Evolutionary conservation across 306 rosid genomes (phyloP), one percentile per base, ranked within the genome.

Genomic region (Citrullus mucosospermus): DNA sequence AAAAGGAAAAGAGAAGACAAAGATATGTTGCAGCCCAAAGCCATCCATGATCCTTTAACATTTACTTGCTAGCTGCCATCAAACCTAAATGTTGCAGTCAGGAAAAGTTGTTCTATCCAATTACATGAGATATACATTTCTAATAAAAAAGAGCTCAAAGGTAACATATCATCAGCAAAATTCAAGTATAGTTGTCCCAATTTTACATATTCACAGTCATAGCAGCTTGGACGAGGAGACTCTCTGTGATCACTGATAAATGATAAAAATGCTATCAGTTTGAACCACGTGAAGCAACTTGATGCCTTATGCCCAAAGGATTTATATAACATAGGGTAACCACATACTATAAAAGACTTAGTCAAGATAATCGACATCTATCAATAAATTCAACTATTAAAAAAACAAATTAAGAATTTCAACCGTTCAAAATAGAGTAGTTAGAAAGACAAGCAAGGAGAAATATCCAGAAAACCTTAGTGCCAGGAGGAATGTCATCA

Each of bases 401-500:
- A 66, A 66, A 38, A 18, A 25, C 28, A 58, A 25, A 11, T 1
- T 16, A 11, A 67, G 74, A 67, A 39, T 54, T 67, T 67, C 4
- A 67, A 67, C 53, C 32, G 30, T 67, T 65, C 71, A 36, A 41
- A 77, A 9, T 25, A 75, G 22, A 76, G 65, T 13, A 63, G 20
- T 39, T 51, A 54, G 25, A 25, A 60, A 39, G 43, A 77, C 8
- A 13, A 76, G 36, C 54, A 22, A 58, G 17, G 32, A 62, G 79
- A 58, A 4, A 46, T 30, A 73, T 28, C 61, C 46, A 4, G 36
- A 43, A 56, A 88, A 91, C 99, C 96, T 95, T 95, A 60, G 97
- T 90, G 20, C 99, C 97, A 9, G 97, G 97, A 83, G 90, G 85
- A 46, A 92, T 82, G 77, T 81, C 83, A 34, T 88, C 93, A 0